Percentiles rank a stretch among this genome's conserved stretches.
Conservation (phyloP, 768 basidiomycete species). For the Tylopilus sp. region DNA sequence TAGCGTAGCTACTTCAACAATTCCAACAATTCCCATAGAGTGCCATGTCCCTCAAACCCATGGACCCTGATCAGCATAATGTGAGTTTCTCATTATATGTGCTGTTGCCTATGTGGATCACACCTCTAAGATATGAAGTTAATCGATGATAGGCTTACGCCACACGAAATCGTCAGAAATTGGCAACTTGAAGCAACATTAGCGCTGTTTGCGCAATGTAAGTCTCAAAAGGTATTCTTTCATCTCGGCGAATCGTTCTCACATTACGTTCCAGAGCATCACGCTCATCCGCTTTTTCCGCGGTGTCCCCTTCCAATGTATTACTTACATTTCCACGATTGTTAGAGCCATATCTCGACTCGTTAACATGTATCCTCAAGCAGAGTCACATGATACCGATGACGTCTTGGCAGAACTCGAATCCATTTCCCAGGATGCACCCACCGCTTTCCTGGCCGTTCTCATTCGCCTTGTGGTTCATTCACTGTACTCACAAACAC, state of each 20-base stretch:
- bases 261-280: slow-evolving; percentile 43
- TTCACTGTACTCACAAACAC: too few species aligned
- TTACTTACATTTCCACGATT: slow-evolving; percentile 33
- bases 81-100: slow-evolving; percentile 22
- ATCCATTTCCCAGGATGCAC: slow-evolving; percentile 55
- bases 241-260: not conserved
- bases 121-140: slow-evolving; percentile 13
- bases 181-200: too few species aligned
- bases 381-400: slow-evolving; percentile 12
- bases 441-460: not conserved
- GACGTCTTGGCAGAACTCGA: slow-evolving; percentile 36
- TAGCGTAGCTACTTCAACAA: too few species aligned
- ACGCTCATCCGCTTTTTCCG: slow-evolving; percentile 52
- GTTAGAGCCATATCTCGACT: slow-evolving; percentile 35
- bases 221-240: not conserved
- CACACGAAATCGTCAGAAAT: not conserved
- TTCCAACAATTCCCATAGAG: too few species aligned
- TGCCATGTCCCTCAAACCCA: slow-evolving; percentile 7
- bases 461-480: slow-evolving; percentile 20
- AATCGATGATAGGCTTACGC: slow-evolving; percentile 22
- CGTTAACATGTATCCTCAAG: slow-evolving; percentile 26
- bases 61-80: slow-evolving; percentile 34
- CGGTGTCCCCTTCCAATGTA: slow-evolving; percentile 45
- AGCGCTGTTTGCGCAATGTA: not conserved
- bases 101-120: slow-evolving; percentile 2